Evolutionary conservation across 202 grass and related monocot genomes (phyloP).

Genomic region (Hordeum pubiflorum): DNA sequence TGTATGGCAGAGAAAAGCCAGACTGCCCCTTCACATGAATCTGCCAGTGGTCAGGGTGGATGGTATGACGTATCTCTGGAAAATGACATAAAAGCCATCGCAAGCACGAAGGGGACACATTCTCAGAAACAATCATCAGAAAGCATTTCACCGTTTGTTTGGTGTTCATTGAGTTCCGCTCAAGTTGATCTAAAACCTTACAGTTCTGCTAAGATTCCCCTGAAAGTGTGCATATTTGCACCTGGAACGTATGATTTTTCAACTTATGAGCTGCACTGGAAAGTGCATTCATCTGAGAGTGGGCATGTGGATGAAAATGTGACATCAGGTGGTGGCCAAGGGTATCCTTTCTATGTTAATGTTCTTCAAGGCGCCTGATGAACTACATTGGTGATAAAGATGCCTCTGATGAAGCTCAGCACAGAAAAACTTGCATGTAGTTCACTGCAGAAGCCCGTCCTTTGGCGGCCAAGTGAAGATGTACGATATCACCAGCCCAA

Average conservation of each 20-base stretch:
- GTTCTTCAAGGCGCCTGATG: conserved; percentile 39
- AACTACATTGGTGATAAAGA: neutral
- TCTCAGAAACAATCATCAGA: conserved; percentile 43
- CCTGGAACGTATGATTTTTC: conserved; percentile 88
- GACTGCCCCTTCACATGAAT: conserved; percentile 32
- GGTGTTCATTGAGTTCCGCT: conserved; percentile 70
- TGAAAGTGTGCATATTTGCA: conserved; percentile 76
- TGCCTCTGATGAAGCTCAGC: conserved; percentile 12
- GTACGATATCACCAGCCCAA: neutral
- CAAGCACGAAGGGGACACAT: conserved; percentile 39
- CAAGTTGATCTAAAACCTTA: conserved; percentile 56
- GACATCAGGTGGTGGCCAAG: conserved; percentile 34
- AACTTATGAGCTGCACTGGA: conserved; percentile 90
- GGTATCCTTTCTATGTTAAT: conserved; percentile 76
- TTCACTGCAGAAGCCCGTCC: neutral
- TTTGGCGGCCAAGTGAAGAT: neutral
- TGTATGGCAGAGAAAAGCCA: conserved; percentile 35
- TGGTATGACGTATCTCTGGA: conserved; percentile 79
- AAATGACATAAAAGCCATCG: conserved; percentile 57
- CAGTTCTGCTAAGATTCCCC: conserved; percentile 50
- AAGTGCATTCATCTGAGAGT: conserved; percentile 26
- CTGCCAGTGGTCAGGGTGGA: conserved; percentile 44
- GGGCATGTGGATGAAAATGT: conserved; percentile 26
- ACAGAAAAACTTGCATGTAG: neutral
- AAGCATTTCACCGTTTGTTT: conserved; percentile 65